Base-by-base conservation (phyloP, 2,329 filamentous ascomycete species). In the Cladosporium sp. region DNA sequence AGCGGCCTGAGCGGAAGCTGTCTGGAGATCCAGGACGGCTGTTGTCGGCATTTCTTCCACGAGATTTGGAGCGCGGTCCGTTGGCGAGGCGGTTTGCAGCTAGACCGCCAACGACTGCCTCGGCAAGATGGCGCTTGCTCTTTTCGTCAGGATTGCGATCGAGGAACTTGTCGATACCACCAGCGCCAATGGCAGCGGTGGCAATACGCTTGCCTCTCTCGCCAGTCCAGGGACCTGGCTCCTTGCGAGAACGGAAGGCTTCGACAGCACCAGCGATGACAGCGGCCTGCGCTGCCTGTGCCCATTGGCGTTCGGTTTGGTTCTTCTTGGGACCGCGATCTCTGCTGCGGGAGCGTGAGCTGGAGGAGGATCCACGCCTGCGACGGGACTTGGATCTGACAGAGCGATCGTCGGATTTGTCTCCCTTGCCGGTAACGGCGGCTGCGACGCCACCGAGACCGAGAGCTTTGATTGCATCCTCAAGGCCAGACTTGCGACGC, bases 131-230 rank as follows among this genome's bases (percentile, higher is more conserved):
- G 41, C 88, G 82, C 70, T 90, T 95, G 57, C 72, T 72, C 71
- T 90, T 84, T 66, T 88, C 84, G 59, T 85, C 82, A 5, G 83
- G 78, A 60, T 90, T 78, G 45, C 74, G 74, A 57, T 84, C 81
- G 50, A 85, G 75, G 36, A 90, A 78, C 19, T 84, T 84, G 67
- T 96, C 89, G 54, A 95, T 86, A 51, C 89, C 87, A 58, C 88
- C 92, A 53, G 92, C 90, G 69, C 88, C 86, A 22, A 84, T 69
- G 30, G 92, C 92, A 41, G 90, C 91, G 18, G 92, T 96, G 42
- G 95, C 79, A 53, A 97, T 82, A 46, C 92, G 88, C 74, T 90
- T 93, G 57, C 90, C 88, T 72, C 96, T 96, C 55, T 88, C 86
- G 32, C 91, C 92, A 56, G 84, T 86, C 90, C 91, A 96, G 38